Evolutionary conservation across 2,329 filamentous ascomycete species (phyloP), one percentile per base, ranked within the genome.

Genomic region (Dothideomycetes sp.): DNA sequence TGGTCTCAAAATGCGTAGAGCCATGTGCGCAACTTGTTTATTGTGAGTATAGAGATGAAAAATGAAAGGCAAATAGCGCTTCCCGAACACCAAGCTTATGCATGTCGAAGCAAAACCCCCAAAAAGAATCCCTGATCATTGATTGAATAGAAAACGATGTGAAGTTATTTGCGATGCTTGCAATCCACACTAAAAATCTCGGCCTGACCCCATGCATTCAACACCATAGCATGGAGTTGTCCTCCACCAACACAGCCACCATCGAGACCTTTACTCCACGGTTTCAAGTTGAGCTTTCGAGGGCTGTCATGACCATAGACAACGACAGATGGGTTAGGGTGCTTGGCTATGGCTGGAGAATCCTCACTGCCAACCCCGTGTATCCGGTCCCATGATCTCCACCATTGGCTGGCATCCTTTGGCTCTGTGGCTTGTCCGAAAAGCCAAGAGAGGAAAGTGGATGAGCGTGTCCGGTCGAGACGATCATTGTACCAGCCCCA

Each of bases 271-370:
- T 87, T 84, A 4, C 81, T 84, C 60, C 84, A 93, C 34, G 73
- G 69, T 35, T 75, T 61, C 13, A 82, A 61, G 53, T 74, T 72
- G 18, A 93, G 71, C 0, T 86, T 87, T 53, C 80, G 79, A 11
- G 39, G 29, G 16, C 85, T 76, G 57, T 95, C 85, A 57, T 96
- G 89, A 4, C 88, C 88, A 60, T 94, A 95, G 43, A 94, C 71
- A 28, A 94, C 81, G 1, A 83, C 85, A 28, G 68, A 74, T 8
- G 73, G 67, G 17, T 13, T 20, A 1, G 31, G 13, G 9, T 35
- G 32, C 27, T 36, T 42, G n/a, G 16, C 3, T 6, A 12, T n/a
- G 7, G 20, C 15, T 19, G n/a, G 18, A 10, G 24, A 13, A 17
- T 41, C 38, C 2, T 13, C 29, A 5, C 7, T 10, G 12, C 16